These are phyloP conservation scores for Astrocystis sublimbata DNA, from an alignment of 495 filamentous ascomycete species.

Conservation along the genomic window DNA sequence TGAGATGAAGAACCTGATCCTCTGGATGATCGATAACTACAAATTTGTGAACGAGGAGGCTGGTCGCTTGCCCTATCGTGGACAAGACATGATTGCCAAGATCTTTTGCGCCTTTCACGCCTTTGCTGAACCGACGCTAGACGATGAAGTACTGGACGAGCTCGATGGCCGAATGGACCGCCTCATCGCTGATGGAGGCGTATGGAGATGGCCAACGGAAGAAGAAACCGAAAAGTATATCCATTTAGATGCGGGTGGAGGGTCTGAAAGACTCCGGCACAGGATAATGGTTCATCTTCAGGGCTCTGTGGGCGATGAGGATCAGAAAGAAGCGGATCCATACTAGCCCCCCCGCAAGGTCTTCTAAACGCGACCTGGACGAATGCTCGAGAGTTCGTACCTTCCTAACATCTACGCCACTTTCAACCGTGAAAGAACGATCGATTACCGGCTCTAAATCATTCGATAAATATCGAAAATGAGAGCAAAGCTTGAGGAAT, in stretches of 20 bases:
- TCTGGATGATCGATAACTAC: conserved; percentile 41
- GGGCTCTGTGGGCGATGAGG: background rate
- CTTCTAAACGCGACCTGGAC: no score
- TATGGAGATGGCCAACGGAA: conserved; percentile 32
- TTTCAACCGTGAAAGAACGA: no score
- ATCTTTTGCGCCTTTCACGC: conserved; percentile 38
- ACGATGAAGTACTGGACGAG: conserved; percentile 22
- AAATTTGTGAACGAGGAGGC: conserved; percentile 36
- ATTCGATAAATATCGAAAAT: no score
- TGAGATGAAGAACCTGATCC: conserved; percentile 38
- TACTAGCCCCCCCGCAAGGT: no score
- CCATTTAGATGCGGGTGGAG: conserved; percentile 18
- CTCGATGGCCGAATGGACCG: conserved; percentile 27
- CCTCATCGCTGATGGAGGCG: background rate
- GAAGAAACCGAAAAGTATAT: conserved; percentile 27
- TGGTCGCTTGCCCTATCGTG: conserved; percentile 27
- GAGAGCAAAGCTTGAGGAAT: no score
- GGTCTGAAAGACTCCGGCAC: conserved; percentile 18
- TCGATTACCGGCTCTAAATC: no score
- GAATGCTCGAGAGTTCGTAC: no score
- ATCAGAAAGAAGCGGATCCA: background rate
- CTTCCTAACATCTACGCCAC: no score
- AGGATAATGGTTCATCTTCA: conserved; percentile 7
- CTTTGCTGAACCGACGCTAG: conserved; percentile 28
- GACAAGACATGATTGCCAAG: conserved; percentile 31